A percentile compares a stretch with the other conserved stretches of the same genome.
phyloP scores from a whole-genome alignment of 2,329 filamentous ascomycete species.

The Diaporthe sp. region DNA sequence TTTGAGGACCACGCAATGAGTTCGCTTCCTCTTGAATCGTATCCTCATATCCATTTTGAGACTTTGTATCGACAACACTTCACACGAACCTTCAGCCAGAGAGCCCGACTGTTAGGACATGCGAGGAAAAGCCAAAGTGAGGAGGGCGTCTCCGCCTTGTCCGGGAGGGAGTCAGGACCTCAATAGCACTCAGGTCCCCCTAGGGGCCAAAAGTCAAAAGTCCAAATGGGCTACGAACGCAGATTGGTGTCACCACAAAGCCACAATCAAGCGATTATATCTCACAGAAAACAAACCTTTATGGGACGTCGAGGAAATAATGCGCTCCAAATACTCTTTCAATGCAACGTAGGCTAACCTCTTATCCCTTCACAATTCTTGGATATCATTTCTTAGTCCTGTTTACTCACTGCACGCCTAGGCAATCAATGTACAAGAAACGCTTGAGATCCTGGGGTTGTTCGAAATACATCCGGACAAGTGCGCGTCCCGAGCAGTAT shows the following conservation, averaged over 20 bases:
- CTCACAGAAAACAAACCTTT: constrained; percentile 14
- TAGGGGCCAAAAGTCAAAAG: no score
- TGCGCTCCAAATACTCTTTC: not conserved
- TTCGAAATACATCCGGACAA: not conserved
- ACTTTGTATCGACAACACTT: not conserved
- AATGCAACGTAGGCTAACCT: constrained; percentile 4
- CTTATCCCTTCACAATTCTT: not conserved
- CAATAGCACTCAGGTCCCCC: not conserved
- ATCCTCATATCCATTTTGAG: not conserved
- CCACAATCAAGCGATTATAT: constrained; percentile 8
- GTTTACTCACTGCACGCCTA: not conserved
- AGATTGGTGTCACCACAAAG: not conserved
- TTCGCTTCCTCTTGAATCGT: not conserved
- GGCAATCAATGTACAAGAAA: constrained; percentile 21
- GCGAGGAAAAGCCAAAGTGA: not conserved
- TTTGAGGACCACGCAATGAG: not conserved
- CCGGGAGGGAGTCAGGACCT: not conserved
- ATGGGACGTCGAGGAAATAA: constrained; percentile 2
- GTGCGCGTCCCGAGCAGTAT: not conserved
- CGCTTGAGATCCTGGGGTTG: constrained; percentile 21
- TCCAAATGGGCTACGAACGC: constrained; percentile 2
- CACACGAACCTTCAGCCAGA: not conserved
- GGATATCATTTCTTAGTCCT: not conserved
- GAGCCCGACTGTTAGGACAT: not conserved
- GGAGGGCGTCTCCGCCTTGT: not conserved